Conservation (phyloP, 2,329 filamentous ascomycete genomes). For the Ustulina deusta region DNA sequence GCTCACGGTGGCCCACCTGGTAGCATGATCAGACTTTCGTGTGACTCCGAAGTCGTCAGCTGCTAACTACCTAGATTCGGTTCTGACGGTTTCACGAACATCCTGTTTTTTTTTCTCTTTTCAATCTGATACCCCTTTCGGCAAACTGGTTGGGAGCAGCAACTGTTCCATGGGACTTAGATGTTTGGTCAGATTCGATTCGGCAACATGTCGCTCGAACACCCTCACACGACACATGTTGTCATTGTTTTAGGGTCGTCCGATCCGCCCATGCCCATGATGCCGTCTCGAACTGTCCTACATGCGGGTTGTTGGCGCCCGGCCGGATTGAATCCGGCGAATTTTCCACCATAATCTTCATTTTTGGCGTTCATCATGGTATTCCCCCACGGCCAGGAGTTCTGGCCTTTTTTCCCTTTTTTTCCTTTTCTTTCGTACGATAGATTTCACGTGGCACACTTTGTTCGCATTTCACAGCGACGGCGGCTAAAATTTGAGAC, state of each 20-base stretch:
- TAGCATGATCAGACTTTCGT: conserved; percentile 20
- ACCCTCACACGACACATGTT: not conserved
- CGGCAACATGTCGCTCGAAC: not conserved
- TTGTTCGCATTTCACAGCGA: conserved; percentile 50
- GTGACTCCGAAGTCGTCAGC: conserved; percentile 35
- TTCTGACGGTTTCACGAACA: conserved; percentile 49
- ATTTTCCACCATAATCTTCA: conserved; percentile 43
- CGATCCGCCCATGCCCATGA: not conserved
- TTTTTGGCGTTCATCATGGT: conserved; percentile 48
- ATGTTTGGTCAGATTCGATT: conserved; percentile 9
- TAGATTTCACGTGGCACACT: conserved; percentile 49
- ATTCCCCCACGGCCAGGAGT: conserved; percentile 45
- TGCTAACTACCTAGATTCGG: conserved; percentile 41
- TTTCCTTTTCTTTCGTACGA: conserved; percentile 37
- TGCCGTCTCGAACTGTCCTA: not conserved
- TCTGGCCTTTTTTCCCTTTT: conserved; percentile 30
- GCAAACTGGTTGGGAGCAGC: conserved; percentile 37
- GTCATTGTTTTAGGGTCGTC: not conserved
- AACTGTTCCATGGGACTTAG: conserved; percentile 25
- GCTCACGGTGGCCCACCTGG: not conserved
- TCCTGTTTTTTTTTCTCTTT: conserved; percentile 40
- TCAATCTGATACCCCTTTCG: conserved; percentile 51
- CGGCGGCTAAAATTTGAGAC: conserved; percentile 48
- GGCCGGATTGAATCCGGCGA: conserved; percentile 27
- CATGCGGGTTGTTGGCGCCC: conserved; percentile 3